Conservation (phyloP, 352 stramenopile species). For the Globisporangium parvum region DNA sequence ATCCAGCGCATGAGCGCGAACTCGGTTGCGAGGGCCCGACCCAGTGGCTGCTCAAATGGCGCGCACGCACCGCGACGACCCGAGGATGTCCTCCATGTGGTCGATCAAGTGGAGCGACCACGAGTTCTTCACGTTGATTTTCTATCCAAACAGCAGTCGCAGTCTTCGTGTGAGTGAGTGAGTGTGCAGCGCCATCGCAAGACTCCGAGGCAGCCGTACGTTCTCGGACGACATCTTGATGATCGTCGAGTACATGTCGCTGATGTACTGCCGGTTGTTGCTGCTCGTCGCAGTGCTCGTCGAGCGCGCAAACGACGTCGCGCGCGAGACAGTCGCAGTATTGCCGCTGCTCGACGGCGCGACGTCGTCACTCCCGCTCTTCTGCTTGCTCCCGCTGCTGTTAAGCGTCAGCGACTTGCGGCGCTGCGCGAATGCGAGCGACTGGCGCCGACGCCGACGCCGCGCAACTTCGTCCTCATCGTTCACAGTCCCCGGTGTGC, state of each 20-base stretch:
- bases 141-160: constrained; percentile 35
- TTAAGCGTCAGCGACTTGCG: constrained; percentile 60
- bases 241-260: constrained; percentile 89
- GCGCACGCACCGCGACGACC: constrained; percentile 53
- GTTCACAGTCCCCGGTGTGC: constrained; percentile 26
- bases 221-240: constrained; percentile 92
- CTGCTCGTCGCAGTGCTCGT: constrained; percentile 5
- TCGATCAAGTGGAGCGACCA: constrained; percentile 97
- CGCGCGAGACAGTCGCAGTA: constrained; percentile 1
- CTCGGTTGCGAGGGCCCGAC: too few species aligned
- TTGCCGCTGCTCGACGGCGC: background rate
- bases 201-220: constrained; percentile 23
- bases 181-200: background rate
- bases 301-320: constrained; percentile 8
- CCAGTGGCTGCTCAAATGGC: too few species aligned
- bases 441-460: constrained; percentile 49
- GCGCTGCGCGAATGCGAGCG: constrained; percentile 65
- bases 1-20: too few species aligned
- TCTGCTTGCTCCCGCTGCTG: constrained; percentile 19
- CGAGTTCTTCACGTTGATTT: constrained; percentile 97
- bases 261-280: constrained; percentile 75
- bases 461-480: constrained; percentile 68
- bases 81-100: constrained; percentile 95
- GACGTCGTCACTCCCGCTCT: constrained; percentile 4
- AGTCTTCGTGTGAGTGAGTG: background rate